Conservation (phyloP, 2,329 filamentous ascomycete species). For the Monilinia vaccinii-corymbosi region DNA sequence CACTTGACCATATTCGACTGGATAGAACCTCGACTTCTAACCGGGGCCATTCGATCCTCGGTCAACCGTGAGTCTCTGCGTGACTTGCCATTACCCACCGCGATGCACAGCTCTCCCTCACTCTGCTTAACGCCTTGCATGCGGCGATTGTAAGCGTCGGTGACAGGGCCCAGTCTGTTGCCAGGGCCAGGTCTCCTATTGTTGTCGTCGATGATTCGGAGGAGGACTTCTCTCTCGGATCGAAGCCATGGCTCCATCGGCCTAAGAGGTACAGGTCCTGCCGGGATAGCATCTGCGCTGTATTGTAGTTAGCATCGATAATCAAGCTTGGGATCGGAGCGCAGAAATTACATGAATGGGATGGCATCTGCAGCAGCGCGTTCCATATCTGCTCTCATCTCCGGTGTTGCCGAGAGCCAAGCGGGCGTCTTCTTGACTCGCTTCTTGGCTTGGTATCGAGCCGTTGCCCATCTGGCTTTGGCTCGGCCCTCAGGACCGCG, state of each 20-base stretch:
- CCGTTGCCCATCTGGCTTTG: not conserved
- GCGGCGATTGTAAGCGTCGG: not conserved
- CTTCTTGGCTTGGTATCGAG: not conserved
- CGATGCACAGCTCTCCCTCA: not conserved
- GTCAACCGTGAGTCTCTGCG: not conserved
- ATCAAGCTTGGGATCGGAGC: too few relatives aligned
- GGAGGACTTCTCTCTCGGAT: not conserved
- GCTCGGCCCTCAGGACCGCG: not conserved
- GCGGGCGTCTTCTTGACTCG: not conserved
- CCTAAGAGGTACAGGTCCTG: not conserved
- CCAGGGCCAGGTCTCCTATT: not conserved
- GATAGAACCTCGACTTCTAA: not conserved
- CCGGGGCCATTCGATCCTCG: not conserved
- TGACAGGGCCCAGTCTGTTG: not conserved
- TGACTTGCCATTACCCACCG: not conserved
- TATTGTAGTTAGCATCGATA: not conserved
- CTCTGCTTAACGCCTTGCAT: not conserved
- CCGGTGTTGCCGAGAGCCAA: not conserved
- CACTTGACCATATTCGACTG: not conserved
- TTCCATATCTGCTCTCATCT: not conserved
- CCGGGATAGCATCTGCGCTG: not conserved
- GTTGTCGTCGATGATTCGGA: not conserved
- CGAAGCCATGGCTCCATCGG: not conserved
- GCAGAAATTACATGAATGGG: not conserved
- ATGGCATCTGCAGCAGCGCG: not conserved